Conservation (phyloP, 345 rosid species). For the Melastoma malabathricum region DNA sequence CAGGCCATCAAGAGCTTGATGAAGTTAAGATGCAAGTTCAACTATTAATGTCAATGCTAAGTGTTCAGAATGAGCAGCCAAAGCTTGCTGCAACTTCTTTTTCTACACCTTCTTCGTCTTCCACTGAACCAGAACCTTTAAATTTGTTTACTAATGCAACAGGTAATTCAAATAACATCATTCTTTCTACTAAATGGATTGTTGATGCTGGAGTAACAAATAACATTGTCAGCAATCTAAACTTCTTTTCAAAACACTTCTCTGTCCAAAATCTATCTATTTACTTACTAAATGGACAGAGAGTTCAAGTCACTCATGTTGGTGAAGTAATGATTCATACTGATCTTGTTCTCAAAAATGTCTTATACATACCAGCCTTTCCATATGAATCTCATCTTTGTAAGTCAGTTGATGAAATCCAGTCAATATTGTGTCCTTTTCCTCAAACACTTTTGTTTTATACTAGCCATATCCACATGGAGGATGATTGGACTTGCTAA, state of each 20-base stretch:
- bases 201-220: not conserved
- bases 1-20: not conserved
- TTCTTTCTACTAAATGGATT: not conserved
- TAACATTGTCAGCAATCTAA: not conserved
- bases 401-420: not conserved
- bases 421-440: not conserved
- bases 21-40: not conserved
- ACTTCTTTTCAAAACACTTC: not conserved
- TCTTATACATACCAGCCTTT: not conserved
- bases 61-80: not conserved
- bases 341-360: not conserved
- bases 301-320: not conserved
- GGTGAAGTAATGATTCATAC: not conserved
- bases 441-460: conserved; percentile 3
- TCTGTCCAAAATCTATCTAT: not conserved
- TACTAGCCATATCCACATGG: conserved; percentile 13
- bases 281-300: not conserved
- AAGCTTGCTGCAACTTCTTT: too few species aligned
- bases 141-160: too few species aligned
- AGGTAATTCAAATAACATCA: too few species aligned
- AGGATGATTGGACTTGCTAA: conserved; percentile 14
- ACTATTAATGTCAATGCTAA: not conserved
- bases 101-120: too few species aligned
- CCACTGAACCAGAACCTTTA: too few species aligned
- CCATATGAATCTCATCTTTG: not conserved